These are phyloP conservation scores for Caryopteris hybrid DNA, from an alignment of 305 asterid species.

Conservation along the genomic window DNA sequence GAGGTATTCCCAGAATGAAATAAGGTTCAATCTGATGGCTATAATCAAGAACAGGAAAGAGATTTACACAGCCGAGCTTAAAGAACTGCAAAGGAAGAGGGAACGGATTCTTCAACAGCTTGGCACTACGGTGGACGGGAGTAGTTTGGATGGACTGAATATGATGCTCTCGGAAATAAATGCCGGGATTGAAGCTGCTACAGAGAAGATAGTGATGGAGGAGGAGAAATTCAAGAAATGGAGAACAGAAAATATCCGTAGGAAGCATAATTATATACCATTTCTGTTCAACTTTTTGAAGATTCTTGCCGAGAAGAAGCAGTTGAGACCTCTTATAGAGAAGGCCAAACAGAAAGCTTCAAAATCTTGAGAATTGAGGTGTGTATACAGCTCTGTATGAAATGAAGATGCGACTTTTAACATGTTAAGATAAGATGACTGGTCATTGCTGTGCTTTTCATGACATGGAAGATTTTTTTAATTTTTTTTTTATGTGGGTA, in stretches of 20 bases:
- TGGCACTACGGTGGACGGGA: constrained; percentile 52
- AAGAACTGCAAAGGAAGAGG: constrained; percentile 88
- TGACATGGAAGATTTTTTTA: neutral
- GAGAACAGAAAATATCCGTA: constrained; percentile 77
- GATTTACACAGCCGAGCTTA: constrained; percentile 74
- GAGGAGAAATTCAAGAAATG: constrained; percentile 98
- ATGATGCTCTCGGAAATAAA: constrained; percentile 58
- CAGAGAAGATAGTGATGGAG: constrained; percentile 89
- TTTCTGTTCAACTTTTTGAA: constrained; percentile 93
- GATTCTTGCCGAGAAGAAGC: constrained; percentile 98
- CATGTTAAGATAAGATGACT: neutral
- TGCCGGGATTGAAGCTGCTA: constrained; percentile 74
- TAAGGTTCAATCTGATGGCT: constrained; percentile 87
- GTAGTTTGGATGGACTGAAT: constrained; percentile 60
- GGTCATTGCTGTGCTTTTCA: neutral
- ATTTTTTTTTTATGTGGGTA: neutral
- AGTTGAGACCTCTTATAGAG: constrained; percentile 94
- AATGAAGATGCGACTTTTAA: constrained; percentile 16
- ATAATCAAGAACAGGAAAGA: constrained; percentile 86
- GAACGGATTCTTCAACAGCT: constrained; percentile 74
- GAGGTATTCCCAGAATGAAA: constrained; percentile 75
- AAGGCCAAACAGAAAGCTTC: constrained; percentile 88
- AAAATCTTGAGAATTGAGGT: constrained; percentile 36
- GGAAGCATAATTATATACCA: constrained; percentile 92
- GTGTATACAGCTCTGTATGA: neutral